These are phyloP conservation scores for Triticum aestivum DNA, from an alignment of 176 grass and related monocot species.

Conservation along the genomic window IWGSC_CS_RefSeq_v2.1 NC_057797.1:641413698-641414197, in stretches of 20 bases:
- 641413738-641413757: constrained; percentile 31
- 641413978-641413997: too few species aligned
- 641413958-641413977: too few species aligned
- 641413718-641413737: constrained; percentile 37
- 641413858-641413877: neutral
- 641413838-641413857: neutral
- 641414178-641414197: neutral
- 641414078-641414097: neutral
- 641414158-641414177: too few species aligned
- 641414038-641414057: constrained; percentile 22
- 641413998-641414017: constrained; percentile 3
- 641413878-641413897: neutral
- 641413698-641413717: constrained; percentile 8
- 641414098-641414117: neutral
- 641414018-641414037: constrained; percentile 32
- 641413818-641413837: constrained; percentile 47
- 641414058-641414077: neutral
- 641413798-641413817: constrained; percentile 40
- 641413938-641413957: constrained; percentile 11
- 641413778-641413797: constrained; percentile 55
- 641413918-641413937: constrained; percentile 74
- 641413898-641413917: constrained; percentile 46
- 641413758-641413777: constrained; percentile 2
- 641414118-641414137: neutral
- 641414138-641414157: neutral